phyloP scores from a whole-genome alignment of 176 grass and related monocot genomes.

The Oryza glumipatula region DNA sequence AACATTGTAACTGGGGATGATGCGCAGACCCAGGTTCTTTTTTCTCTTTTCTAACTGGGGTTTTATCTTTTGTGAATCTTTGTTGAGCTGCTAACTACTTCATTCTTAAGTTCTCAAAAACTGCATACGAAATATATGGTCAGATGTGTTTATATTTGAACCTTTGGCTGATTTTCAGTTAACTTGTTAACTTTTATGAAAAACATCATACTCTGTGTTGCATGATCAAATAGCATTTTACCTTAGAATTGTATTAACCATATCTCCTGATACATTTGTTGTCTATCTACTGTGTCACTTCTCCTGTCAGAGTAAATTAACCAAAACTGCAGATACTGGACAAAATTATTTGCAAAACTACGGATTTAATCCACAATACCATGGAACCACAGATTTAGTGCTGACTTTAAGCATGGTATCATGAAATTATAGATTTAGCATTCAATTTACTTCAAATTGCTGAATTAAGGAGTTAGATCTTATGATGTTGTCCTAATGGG shows the following conservation, averaged over 20 bases:
- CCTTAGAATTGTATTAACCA: background rate
- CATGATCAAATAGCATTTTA: background rate
- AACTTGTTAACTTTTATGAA: background rate
- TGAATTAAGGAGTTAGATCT: background rate
- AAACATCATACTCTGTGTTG: background rate
- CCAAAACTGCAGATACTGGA: background rate
- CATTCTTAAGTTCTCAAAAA: background rate
- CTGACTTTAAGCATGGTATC: background rate
- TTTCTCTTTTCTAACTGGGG: background rate
- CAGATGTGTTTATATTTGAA: background rate
- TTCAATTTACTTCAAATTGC: background rate
- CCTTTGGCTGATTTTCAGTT: background rate
- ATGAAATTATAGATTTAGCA: background rate
- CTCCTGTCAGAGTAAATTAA: background rate
- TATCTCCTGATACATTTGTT: background rate
- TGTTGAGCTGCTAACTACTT: background rate
- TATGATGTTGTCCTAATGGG: background rate
- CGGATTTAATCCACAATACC: background rate
- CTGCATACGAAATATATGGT: background rate
- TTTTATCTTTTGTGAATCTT: background rate
- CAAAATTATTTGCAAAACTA: background rate
- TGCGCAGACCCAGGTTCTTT: conserved; percentile 64
- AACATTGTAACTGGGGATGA: conserved; percentile 69
- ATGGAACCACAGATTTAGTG: background rate
- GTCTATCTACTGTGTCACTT: background rate